These are phyloP conservation scores for Scheffersomyces illinoinensis DNA, from an alignment of 1,139 yeast species.

Conservation along the genomic window DNA sequence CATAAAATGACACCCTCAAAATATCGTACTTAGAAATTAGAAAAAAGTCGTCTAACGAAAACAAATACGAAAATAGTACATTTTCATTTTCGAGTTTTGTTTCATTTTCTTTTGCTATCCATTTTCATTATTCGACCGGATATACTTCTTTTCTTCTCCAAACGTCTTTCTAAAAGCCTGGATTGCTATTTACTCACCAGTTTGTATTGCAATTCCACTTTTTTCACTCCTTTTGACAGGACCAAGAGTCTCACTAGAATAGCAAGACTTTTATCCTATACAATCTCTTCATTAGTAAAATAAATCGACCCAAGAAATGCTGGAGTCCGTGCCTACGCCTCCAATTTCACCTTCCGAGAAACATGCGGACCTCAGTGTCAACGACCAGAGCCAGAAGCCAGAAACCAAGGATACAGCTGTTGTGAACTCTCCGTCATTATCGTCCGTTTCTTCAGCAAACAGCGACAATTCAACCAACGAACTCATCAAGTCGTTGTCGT, in stretches of 20 bases:
- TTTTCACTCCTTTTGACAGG: background rate
- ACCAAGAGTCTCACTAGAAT: background rate
- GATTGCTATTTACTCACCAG: background rate
- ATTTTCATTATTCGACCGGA: background rate
- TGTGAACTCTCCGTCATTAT: slow-evolving; percentile 14
- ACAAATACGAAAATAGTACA: background rate
- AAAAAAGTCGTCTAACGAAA: background rate
- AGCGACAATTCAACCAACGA: slow-evolving; percentile 33
- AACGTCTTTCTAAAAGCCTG: background rate
- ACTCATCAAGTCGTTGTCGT: slow-evolving; percentile 30
- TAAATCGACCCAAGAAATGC: background rate
- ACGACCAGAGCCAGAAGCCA: background rate
- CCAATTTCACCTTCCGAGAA: background rate
- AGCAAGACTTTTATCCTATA: background rate
- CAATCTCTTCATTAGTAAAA: background rate
- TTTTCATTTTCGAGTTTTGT: background rate
- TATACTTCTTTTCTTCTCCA: background rate
- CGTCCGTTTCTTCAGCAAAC: slow-evolving; percentile 31
- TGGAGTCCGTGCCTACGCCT: background rate
- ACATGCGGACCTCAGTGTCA: background rate
- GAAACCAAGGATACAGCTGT: background rate
- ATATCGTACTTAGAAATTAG: background rate
- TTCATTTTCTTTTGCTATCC: background rate
- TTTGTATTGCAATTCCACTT: background rate
- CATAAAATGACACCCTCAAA: background rate